Evolutionary conservation across 2,329 filamentous ascomycete species (phyloP), one percentile per base, ranked within the genome.

Genomic region (Cercospora berteroae): DNA sequence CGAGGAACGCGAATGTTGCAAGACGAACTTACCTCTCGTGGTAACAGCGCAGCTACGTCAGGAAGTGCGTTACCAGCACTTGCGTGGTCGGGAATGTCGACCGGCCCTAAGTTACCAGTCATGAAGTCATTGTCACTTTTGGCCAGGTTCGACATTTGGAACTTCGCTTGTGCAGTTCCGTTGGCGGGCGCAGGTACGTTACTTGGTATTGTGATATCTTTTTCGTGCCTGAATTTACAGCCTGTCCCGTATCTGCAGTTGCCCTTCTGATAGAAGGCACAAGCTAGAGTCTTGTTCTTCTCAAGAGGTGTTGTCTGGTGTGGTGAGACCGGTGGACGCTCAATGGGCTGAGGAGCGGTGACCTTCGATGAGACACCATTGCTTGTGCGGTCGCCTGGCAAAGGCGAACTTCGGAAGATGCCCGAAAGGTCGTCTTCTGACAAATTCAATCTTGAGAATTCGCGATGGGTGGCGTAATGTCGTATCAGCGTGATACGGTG

Each of bases 401-500:
- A 70, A 16, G 79, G 75, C 1, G 74, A 74, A n/a, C 76, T 79
- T 66, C 83, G 81, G 70, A 89, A 89, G 16, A 88, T 79, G 0
- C 80, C 80, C 0, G 81, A 82, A 9, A 88, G 77, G 65, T 87
- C 83, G 39, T 83, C 83, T 23, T 86, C 75, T 6, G 80, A 80
- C 67, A 89, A 77, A 20, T 80, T 81, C 23, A 88, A 80, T 50
- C 79, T 82, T 55, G 79, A 77, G 66, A 87, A 89, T 67, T 88
- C 83, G 2, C 79, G 76, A 69, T 85, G 83, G 68, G 86, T 85
- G 2, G 78, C 78, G 25, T 83, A 76, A n/a, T 81, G 82, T 66
- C 82, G 82, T 52, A 89, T 75, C 10, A 89, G 82, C 0, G 86
- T 88, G 67, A 89, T 83, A 1, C 74, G 69, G 25, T 85, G 81